A percentile compares a stretch with the other conserved stretches of the same genome.
Conservation (phyloP, 805 yeast species). For the Cyberlindnera maclurae region DNA sequence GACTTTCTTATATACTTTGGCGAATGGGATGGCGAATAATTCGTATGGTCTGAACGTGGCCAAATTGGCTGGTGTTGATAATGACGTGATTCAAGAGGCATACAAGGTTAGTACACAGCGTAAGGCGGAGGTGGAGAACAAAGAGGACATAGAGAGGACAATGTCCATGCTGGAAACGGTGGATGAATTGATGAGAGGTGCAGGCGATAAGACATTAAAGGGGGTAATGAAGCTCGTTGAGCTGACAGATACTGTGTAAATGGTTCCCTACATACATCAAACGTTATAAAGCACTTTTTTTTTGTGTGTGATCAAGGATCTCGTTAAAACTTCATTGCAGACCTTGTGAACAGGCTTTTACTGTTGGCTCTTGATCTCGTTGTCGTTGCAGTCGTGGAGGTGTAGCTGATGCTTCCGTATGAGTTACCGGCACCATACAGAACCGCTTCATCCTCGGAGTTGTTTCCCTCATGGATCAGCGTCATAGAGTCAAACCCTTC, state of each 20-base stretch:
- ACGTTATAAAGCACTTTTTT: background rate
- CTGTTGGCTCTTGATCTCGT: conserved; percentile 34
- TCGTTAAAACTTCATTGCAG: background rate
- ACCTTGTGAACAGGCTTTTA: conserved; percentile 22
- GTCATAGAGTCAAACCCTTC: conserved; percentile 82
- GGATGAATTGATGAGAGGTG: no score
- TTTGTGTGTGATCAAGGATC: background rate
- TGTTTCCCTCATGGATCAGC: conserved; percentile 62
- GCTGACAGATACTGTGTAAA: background rate
- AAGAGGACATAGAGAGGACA: background rate
- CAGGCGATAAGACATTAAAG: conserved; percentile 1
- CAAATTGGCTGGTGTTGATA: conserved; percentile 86
- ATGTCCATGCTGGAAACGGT: no score
- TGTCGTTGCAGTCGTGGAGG: conserved; percentile 24
- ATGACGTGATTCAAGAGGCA: conserved; percentile 82
- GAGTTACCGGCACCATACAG: conserved; percentile 39
- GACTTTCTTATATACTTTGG: conserved; percentile 84
- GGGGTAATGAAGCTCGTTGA: conserved; percentile 4
- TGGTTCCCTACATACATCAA: background rate
- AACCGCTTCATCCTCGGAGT: conserved; percentile 34
- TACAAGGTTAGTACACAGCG: conserved; percentile 81
- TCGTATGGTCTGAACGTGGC: conserved; percentile 98
- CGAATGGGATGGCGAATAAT: conserved; percentile 83
- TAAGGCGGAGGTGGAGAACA: conserved; percentile 40
- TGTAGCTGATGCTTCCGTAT: conserved; percentile 35